Base-by-base conservation (phyloP, 2,329 filamentous ascomycete species). In the Microdochium trichocladiopsis region DNA sequence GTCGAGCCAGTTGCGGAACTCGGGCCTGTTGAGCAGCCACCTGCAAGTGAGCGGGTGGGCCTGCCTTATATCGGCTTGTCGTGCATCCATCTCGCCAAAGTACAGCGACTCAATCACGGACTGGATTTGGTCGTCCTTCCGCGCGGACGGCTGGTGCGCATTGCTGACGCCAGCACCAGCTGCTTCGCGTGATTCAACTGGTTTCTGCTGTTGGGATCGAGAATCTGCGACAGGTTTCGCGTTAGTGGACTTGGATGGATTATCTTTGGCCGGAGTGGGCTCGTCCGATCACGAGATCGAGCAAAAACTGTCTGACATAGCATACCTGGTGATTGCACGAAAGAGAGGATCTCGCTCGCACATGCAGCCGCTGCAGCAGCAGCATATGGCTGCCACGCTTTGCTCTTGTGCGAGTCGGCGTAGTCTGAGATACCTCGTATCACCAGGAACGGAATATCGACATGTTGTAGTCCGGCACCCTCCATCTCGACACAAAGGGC, bases 401-500 rank as follows among this genome's bases (percentile, higher is more conserved):
- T 47, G 41, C 47, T 51, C 50, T 51, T 51, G 41, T 51, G 50
- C 10, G 36, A 25, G 21, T 51, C 50, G 21, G 50, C 36, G 31
- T 51, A 51, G 50, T 51, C 50, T 25, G 37, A 36, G 37, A 51
- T 47, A 10, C 37, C 36, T 2, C 50, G 36, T 11, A 51, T 25
- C 6, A 51, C 50, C 16, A 51, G n/a, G 21, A 43, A 51, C 12
- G 50, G 36, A n/a, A 47, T 23, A 23, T 25, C 36, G 14, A 36
- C 23, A 5, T 37, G n/a, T 11, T 37, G 14, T 16, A 50, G 18
- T 11, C 18, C 49, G 18, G 36, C 49, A 4, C 23, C 47, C 21
- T 59, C 33, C 57, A 59, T 57, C 47, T 57, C 54, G 36, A 59
- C 52, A 31, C 56, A 59, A 5, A 58, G 51, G 11, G 50, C 52